These are phyloP conservation scores for Chaetomium sp. DNA, from an alignment of 2,329 filamentous ascomycete genomes.

Conservation along the genomic window DNA sequence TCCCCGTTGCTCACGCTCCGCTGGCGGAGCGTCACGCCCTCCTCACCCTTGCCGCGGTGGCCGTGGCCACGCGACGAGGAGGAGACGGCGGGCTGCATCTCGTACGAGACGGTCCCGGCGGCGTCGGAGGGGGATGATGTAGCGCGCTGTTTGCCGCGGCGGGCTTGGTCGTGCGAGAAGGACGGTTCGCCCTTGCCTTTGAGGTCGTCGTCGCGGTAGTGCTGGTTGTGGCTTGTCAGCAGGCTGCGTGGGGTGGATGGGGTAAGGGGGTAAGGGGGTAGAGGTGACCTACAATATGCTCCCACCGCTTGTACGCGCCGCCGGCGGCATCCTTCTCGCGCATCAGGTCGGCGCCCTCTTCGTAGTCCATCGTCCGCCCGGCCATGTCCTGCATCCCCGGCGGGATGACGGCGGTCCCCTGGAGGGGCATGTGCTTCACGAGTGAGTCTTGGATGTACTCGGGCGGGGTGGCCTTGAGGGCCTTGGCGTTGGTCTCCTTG, in stretches of 20 bases:
- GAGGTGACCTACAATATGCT: slow-evolving; percentile 67
- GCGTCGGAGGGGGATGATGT: slow-evolving; percentile 18
- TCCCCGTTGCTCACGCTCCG: slow-evolving; percentile 48
- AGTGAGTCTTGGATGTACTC: slow-evolving; percentile 78
- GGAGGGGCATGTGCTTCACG: slow-evolving; percentile 72
- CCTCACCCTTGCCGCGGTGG: slow-evolving; percentile 28
- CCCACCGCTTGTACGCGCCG: slow-evolving; percentile 77
- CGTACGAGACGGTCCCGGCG: slow-evolving; percentile 47
- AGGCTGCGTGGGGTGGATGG: background rate
- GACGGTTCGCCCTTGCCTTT: slow-evolving; percentile 82
- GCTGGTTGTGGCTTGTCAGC: slow-evolving; percentile 47
- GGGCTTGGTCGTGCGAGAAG: slow-evolving; percentile 68
- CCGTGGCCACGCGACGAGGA: background rate
- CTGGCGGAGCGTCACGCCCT: slow-evolving; percentile 40
- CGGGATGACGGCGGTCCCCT: slow-evolving; percentile 77
- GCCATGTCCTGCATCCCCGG: slow-evolving; percentile 68
- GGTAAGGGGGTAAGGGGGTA: background rate
- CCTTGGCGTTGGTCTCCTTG: slow-evolving; percentile 70
- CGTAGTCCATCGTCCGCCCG: slow-evolving; percentile 73
- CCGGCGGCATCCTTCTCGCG: slow-evolving; percentile 67
- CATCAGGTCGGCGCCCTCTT: slow-evolving; percentile 87
- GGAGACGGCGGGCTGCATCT: slow-evolving; percentile 48
- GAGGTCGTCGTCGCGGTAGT: slow-evolving; percentile 74
- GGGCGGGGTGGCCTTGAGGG: slow-evolving; percentile 75
- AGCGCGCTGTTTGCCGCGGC: slow-evolving; percentile 59